Percentiles rank a stretch among this genome's conserved stretches.
phyloP scores from a whole-genome alignment of 129 eudicot species.

The Mikania micrantha region DNA sequence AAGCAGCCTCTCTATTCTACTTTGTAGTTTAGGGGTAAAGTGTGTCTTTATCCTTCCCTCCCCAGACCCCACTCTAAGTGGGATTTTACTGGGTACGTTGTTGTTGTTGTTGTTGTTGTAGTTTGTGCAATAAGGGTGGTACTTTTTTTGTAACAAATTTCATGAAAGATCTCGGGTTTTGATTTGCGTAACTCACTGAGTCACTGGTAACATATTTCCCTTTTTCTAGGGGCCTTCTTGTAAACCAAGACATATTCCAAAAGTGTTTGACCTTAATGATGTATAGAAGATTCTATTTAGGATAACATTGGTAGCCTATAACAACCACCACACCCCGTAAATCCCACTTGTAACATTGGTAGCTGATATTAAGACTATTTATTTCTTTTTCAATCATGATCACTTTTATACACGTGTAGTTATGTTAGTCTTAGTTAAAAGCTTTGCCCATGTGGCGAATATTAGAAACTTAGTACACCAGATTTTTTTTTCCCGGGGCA shows the following conservation, averaged over 20 bases:
- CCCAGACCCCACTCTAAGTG: too few relatives aligned
- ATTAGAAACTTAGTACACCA: slow-evolving; percentile 1
- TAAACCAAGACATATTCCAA: too few relatives aligned
- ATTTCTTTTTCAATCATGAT: neutral
- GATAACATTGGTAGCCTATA: neutral
- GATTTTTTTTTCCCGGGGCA: slow-evolving; percentile 26
- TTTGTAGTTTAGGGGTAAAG: too few relatives aligned
- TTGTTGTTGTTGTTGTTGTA: too few relatives aligned
- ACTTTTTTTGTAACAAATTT: neutral
- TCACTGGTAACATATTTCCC: neutral
- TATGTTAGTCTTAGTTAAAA: neutral
- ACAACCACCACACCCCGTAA: too few relatives aligned
- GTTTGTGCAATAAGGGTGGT: neutral
- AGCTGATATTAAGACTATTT: neutral
- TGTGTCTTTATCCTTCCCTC: too few relatives aligned
- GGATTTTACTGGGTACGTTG: too few relatives aligned
- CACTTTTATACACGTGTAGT: neutral
- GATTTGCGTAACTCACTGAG: neutral
- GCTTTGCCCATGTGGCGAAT: neutral
- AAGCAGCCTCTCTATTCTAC: too few relatives aligned
- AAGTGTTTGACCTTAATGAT: neutral
- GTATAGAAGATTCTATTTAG: neutral
- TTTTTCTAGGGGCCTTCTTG: neutral
- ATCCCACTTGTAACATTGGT: neutral
- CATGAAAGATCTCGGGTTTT: neutral